These are phyloP conservation scores for Corniculantispora saksenae DNA, from an alignment of 2,329 filamentous ascomycete genomes.

Conservation along the genomic window DNA sequence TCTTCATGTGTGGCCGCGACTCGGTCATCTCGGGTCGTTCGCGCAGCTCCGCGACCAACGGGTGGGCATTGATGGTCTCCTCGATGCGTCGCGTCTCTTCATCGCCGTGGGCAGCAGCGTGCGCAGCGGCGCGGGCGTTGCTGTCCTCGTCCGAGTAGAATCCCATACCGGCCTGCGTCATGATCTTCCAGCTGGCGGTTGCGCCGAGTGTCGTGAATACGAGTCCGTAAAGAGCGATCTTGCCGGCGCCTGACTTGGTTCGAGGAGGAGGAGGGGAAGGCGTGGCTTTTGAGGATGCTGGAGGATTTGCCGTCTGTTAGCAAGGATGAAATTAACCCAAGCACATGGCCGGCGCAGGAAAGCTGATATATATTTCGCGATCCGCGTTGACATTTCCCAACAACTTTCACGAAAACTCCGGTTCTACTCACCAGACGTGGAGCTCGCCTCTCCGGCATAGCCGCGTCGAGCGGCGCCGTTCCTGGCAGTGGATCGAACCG, in stretches of 20 bases:
- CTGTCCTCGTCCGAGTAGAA: conserved; percentile 68
- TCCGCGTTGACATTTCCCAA: not conserved
- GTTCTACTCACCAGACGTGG: conserved; percentile 28
- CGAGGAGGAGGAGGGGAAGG: conserved; percentile 7
- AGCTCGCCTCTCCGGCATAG: conserved; percentile 24
- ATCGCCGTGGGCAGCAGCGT: conserved; percentile 51
- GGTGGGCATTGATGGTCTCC: conserved; percentile 71
- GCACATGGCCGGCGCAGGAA: not conserved
- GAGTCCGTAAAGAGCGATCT: conserved; percentile 32
- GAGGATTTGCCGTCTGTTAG: not conserved
- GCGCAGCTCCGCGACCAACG: conserved; percentile 70
- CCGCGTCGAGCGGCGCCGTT: conserved; percentile 25
- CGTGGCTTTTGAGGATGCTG: conserved; percentile 9
- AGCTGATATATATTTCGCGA: not conserved
- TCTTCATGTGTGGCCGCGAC: conserved; percentile 83
- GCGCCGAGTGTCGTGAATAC: conserved; percentile 35
- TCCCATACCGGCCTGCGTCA: conserved; percentile 38
- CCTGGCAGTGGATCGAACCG: conserved; percentile 17
- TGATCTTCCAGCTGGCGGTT: conserved; percentile 37
- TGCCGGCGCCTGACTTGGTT: conserved; percentile 26
- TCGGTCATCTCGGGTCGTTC: conserved; percentile 67
- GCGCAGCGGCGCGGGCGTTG: conserved; percentile 54
- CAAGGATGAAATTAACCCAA: not conserved
- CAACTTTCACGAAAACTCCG: conserved; percentile 9
- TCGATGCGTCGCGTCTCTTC: conserved; percentile 64